Conservation (phyloP, 805 yeast genomes). For the Alloascoidea hylecoeti region DNA sequence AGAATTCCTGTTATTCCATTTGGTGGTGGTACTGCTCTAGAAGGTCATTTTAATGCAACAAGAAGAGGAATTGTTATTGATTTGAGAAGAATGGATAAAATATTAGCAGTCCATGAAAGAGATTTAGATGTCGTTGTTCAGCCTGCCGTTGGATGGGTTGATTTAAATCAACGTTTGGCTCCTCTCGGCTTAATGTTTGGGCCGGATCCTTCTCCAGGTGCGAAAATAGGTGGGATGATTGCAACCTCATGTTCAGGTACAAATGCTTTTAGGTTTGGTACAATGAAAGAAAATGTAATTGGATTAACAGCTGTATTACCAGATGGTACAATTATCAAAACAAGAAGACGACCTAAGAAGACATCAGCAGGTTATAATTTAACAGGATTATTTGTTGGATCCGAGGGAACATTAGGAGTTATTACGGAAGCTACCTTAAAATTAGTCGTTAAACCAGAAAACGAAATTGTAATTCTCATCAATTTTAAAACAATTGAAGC, state of each 20-base stretch:
- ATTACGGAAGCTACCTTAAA: conserved; percentile 37
- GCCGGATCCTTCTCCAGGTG: conserved; percentile 87
- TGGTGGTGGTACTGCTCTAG: conserved; percentile 73
- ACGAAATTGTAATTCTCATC: conserved; percentile 43
- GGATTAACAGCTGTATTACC: conserved; percentile 69
- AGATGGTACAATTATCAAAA: conserved; percentile 71
- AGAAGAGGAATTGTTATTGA: conserved; percentile 56
- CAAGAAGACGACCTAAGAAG: conserved; percentile 56
- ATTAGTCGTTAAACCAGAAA: conserved; percentile 26
- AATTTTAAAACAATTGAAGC: conserved; percentile 44
- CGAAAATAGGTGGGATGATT: conserved; percentile 77
- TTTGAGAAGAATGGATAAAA: conserved; percentile 43
- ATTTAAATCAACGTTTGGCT: conserved; percentile 43
- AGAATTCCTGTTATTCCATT: conserved; percentile 65
- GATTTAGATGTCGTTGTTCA: conserved; percentile 73
- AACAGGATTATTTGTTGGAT: conserved; percentile 66
- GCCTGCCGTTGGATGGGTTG: conserved; percentile 79
- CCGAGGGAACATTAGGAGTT: conserved; percentile 61
- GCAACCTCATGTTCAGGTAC: conserved; percentile 77
- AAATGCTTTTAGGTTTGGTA: conserved; percentile 69
- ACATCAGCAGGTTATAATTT: conserved; percentile 75
- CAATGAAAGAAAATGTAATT: conserved; percentile 73
- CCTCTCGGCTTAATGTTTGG: conserved; percentile 53
- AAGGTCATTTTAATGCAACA: too few relatives aligned
- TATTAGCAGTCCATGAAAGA: conserved; percentile 44